phyloP scores from a whole-genome alignment of 2,329 filamentous ascomycete species.

The Xylaria sp. region DNA sequence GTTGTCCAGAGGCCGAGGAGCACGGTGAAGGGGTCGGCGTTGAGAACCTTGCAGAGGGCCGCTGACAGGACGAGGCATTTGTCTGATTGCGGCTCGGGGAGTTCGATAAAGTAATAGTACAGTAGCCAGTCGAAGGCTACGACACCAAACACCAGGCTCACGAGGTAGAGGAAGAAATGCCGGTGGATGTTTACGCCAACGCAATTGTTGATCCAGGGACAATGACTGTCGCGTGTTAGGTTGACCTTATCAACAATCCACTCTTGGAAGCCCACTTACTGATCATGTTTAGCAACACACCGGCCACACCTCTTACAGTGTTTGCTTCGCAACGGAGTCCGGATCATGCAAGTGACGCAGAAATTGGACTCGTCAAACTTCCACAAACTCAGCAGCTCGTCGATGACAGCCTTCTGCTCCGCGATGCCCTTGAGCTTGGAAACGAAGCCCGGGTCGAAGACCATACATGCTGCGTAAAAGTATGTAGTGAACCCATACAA shows the following conservation, averaged over 20 bases:
- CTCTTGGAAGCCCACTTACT: constrained; percentile 62
- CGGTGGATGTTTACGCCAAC: constrained; percentile 94
- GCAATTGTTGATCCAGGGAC: constrained; percentile 97
- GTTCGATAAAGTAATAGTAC: constrained; percentile 68
- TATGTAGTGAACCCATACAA: constrained; percentile 71
- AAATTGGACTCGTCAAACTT: constrained; percentile 95
- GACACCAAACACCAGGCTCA: constrained; percentile 77
- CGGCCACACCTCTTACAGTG: constrained; percentile 90
- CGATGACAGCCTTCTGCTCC: constrained; percentile 86
- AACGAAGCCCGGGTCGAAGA: constrained; percentile 87
- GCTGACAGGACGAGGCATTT: constrained; percentile 78
- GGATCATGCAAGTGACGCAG: constrained; percentile 92
- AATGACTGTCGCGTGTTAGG: constrained; percentile 66
- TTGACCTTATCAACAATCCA: neutral
- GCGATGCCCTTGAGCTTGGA: constrained; percentile 88
- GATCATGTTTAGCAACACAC: constrained; percentile 95
- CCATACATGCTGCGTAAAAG: constrained; percentile 87
- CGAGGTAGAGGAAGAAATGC: constrained; percentile 90
- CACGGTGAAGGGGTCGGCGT: constrained; percentile 82
- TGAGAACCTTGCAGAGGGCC: constrained; percentile 73
- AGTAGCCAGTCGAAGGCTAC: constrained; percentile 70
- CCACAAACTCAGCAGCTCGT: constrained; percentile 80
- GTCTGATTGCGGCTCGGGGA: constrained; percentile 56
- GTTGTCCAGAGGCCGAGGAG: constrained; percentile 77
- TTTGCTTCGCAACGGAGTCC: constrained; percentile 90